Conservation (phyloP, 169 alveolate genomes). For the Cryptosporidium ryanae region DNA sequence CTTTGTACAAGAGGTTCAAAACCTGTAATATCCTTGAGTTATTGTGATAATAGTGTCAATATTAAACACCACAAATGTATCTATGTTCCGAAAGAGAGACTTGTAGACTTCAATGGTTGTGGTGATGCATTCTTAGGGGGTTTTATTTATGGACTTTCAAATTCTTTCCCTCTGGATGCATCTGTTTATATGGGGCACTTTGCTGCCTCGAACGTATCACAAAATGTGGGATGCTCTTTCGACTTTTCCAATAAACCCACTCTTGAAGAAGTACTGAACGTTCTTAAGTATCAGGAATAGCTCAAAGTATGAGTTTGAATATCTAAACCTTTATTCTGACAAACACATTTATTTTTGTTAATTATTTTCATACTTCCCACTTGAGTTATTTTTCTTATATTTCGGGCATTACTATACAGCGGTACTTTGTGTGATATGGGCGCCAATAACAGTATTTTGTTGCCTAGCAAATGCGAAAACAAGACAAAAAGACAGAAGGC, state of each 20-base stretch:
- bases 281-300: too few species aligned
- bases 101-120: slow-evolving; percentile 62
- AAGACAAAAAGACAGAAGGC: too few species aligned
- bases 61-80: slow-evolving; percentile 44
- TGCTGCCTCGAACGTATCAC: slow-evolving; percentile 63
- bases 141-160: slow-evolving; percentile 34
- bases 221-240: slow-evolving; percentile 49
- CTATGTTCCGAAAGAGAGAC: slow-evolving; percentile 46
- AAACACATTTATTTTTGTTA: too few species aligned
- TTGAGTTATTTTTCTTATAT: too few species aligned
- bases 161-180: slow-evolving; percentile 61
- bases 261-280: background rate
- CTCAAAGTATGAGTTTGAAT: too few species aligned
- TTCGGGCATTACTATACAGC: too few species aligned
- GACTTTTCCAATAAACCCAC: slow-evolving; percentile 13
- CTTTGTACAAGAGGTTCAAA: slow-evolving; percentile 49
- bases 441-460: too few species aligned
- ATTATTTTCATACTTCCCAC: too few species aligned
- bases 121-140: slow-evolving; percentile 73
- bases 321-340: too few species aligned
- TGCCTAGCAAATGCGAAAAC: too few species aligned
- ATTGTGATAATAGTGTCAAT: background rate
- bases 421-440: too few species aligned
- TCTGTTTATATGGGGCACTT: slow-evolving; percentile 57
- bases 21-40: slow-evolving; percentile 28